phyloP scores from a whole-genome alignment of 768 basidiomycete genomes.

The Podaxis mareebaensis region DNA sequence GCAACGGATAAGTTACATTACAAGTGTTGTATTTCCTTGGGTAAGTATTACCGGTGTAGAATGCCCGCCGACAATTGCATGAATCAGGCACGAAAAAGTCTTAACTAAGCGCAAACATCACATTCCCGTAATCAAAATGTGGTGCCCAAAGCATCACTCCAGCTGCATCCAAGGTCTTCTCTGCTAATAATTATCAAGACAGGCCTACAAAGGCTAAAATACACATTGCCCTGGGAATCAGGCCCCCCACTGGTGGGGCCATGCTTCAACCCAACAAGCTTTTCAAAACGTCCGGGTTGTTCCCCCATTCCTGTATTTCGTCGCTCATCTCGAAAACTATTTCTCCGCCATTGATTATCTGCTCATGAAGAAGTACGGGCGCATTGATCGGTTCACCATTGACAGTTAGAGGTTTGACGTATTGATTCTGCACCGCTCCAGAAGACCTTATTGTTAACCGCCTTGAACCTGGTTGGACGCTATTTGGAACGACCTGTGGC shows the following conservation, averaged over 20 bases:
- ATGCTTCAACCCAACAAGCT: neutral
- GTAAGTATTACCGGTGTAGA: neutral
- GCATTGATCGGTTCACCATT: conserved; percentile 45
- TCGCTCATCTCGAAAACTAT: conserved; percentile 69
- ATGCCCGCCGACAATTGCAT: neutral
- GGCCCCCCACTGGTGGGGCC: neutral
- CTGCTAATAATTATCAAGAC: too few relatives aligned
- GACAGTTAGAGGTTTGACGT: conserved; percentile 58
- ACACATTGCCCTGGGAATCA: neutral
- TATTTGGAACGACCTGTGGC: conserved; percentile 34
- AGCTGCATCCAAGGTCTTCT: too few relatives aligned
- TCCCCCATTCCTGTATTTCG: conserved; percentile 34
- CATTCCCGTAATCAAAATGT: too few relatives aligned
- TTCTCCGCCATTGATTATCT: conserved; percentile 57
- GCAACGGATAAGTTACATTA: neutral
- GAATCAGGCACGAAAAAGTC: neutral
- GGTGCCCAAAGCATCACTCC: too few relatives aligned
- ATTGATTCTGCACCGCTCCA: conserved; percentile 60
- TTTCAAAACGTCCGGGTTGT: conserved; percentile 25
- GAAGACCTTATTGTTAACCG: conserved; percentile 52
- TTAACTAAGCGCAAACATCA: neutral
- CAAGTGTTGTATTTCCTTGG: neutral
- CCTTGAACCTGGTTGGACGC: conserved; percentile 18
- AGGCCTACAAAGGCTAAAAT: neutral
- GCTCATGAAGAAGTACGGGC: conserved; percentile 61